These are phyloP conservation scores for Garcileccinum viscosum DNA, from an alignment of 1,284 basidiomycete genomes.

Conservation along the genomic window DNA sequence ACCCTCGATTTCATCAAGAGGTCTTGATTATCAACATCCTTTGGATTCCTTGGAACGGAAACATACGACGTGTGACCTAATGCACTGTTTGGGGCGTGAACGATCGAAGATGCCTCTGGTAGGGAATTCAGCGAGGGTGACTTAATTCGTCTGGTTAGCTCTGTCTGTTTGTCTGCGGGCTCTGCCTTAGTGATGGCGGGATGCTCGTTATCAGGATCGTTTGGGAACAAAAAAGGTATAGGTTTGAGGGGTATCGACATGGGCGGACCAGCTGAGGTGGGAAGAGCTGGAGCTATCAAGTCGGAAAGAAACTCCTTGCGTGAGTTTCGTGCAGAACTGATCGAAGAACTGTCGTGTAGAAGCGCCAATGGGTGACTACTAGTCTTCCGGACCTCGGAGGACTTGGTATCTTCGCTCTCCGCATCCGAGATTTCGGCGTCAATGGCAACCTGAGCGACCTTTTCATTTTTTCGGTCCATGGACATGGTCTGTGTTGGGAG, in stretches of 20 bases:
- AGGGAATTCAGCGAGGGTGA: conserved; percentile 1
- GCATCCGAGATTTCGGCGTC: conserved; percentile 47
- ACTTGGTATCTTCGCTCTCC: conserved; percentile 44
- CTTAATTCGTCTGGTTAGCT: conserved; percentile 9
- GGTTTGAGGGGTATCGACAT: conserved; percentile 72
- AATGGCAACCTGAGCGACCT: conserved; percentile 83
- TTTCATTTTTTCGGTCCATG: conserved; percentile 99
- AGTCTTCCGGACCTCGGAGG: conserved; percentile 46
- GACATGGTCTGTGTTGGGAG: conserved; percentile 92
- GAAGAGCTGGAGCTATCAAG: conserved; percentile 57
- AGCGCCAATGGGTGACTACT: conserved; percentile 29
- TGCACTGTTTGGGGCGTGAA: conserved; percentile 1
- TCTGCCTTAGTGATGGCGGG: conserved; percentile 4
- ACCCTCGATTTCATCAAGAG: too few relatives aligned
- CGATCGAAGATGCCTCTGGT: conserved; percentile 15
- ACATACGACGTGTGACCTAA: too few relatives aligned
- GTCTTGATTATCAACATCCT: too few relatives aligned
- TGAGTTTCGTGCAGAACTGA: conserved; percentile 20
- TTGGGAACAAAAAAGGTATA: conserved; percentile 69
- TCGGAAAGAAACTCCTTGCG: conserved; percentile 59
- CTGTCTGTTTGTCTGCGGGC: conserved; percentile 6
- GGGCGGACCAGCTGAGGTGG: conserved; percentile 58
- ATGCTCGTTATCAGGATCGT: conserved; percentile 47
- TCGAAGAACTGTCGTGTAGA: conserved; percentile 18
- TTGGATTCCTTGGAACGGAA: too few relatives aligned